These are phyloP conservation scores for Singerocomus rubriflavus DNA, from an alignment of 1,284 basidiomycete species.

Conservation along the genomic window DNA sequence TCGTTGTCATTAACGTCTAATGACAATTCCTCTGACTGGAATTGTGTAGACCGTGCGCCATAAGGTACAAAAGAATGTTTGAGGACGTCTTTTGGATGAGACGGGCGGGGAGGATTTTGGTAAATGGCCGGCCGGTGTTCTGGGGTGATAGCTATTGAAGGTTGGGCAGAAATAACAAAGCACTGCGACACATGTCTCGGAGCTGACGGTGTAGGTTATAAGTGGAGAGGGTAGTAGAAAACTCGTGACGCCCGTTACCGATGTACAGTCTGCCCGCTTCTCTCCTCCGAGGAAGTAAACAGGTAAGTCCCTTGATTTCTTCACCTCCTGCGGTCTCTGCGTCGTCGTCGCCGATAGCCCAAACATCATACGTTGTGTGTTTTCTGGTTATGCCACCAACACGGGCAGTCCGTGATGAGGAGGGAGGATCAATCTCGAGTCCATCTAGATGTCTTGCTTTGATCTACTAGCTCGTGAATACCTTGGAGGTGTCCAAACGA, in stretches of 20 bases:
- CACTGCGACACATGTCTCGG: slow-evolving; percentile 56
- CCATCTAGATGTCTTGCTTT: slow-evolving; percentile 60
- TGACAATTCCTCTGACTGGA: slow-evolving; percentile 5
- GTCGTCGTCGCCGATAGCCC: slow-evolving; percentile 51
- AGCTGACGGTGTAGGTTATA: slow-evolving; percentile 39
- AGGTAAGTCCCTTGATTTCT: slow-evolving; percentile 57
- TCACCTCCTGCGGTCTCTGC: slow-evolving; percentile 49
- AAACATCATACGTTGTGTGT: slow-evolving; percentile 56
- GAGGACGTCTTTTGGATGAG: slow-evolving; percentile 56
- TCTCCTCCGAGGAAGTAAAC: slow-evolving; percentile 58
- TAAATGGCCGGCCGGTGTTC: slow-evolving; percentile 29
- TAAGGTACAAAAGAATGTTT: slow-evolving; percentile 64
- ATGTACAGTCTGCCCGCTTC: slow-evolving; percentile 58
- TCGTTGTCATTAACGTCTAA: slow-evolving; percentile 26
- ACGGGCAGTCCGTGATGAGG: slow-evolving; percentile 35
- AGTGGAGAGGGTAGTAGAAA: neutral
- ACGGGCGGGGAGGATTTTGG: slow-evolving; percentile 54
- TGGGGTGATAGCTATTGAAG: slow-evolving; percentile 38
- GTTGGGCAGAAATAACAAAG: slow-evolving; percentile 53
- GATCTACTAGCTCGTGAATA: slow-evolving; percentile 40
- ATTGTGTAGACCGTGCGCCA: slow-evolving; percentile 43
- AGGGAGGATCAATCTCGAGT: slow-evolving; percentile 43
- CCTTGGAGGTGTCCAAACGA: neutral
- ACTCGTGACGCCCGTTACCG: slow-evolving; percentile 38
- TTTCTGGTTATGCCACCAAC: slow-evolving; percentile 54